These are phyloP conservation scores for Calonectria leucothoes DNA, from an alignment of 2,329 filamentous ascomycete genomes.

Conservation along the genomic window DNA sequence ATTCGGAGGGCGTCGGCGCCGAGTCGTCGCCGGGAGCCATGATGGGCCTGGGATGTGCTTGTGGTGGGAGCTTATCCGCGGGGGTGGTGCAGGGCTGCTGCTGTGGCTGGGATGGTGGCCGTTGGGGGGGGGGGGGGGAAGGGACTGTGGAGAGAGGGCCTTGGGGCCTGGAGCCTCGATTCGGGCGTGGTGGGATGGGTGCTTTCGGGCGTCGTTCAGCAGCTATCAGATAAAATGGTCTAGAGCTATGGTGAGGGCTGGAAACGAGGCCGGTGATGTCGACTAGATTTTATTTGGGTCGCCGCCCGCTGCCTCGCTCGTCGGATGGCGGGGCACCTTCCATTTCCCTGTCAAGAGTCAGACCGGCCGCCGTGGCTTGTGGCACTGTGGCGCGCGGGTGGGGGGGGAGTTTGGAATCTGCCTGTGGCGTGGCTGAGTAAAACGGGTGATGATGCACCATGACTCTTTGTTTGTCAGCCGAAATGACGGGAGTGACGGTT, in stretches of 20 bases:
- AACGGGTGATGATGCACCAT: neutral
- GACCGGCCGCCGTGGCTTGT: conserved; percentile 9
- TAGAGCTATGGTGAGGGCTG: neutral
- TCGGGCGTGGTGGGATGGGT: neutral
- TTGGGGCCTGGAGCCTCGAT: conserved; percentile 2
- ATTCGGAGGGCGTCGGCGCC: conserved; percentile 29
- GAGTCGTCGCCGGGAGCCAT: conserved; percentile 37
- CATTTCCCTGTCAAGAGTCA: conserved; percentile 10
- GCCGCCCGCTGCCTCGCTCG: neutral
- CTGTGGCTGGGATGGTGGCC: neutral
- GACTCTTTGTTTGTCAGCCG: neutral
- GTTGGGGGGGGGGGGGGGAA: neutral
- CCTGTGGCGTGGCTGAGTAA: conserved; percentile 24
- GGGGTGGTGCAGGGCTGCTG: neutral
- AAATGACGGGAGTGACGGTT: neutral
- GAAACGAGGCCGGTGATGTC: conserved; percentile 32
- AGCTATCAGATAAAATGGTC: neutral
- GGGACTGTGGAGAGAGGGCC: neutral
- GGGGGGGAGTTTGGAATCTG: neutral
- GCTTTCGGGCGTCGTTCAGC: neutral
- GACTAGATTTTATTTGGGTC: conserved; percentile 41
- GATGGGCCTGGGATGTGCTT: neutral
- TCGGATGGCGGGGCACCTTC: conserved; percentile 39
- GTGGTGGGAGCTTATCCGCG: neutral
- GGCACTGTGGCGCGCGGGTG: conserved; percentile 8